A percentile compares a stretch with the other conserved stretches of the same genome.
phyloP scores from a whole-genome alignment of 768 basidiomycete species.

The Hemileccinum rubropunctum region DNA sequence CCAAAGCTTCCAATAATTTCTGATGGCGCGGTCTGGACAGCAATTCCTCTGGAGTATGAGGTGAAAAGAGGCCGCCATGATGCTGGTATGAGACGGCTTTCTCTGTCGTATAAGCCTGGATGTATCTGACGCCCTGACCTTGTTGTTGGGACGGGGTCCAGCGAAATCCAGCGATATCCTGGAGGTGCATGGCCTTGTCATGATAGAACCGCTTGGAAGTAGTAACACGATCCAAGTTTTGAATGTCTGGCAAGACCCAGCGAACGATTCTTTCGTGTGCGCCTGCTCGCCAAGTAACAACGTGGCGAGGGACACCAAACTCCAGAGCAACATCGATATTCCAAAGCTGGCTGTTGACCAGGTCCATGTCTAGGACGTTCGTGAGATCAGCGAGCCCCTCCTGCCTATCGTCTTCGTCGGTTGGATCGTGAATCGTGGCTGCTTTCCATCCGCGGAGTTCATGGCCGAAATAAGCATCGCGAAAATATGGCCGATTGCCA shows the following conservation, averaged over 20 bases:
- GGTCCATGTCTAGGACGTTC: background rate
- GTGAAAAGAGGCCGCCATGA: background rate
- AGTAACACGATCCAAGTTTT: too few relatives aligned
- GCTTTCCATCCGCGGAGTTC: slow-evolving; percentile 4
- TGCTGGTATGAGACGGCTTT: slow-evolving; percentile 5
- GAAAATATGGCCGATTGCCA: background rate
- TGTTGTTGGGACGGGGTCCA: too few relatives aligned
- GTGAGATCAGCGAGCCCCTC: background rate
- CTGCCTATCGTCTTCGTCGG: background rate
- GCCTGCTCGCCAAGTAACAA: background rate
- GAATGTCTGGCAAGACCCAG: too few relatives aligned
- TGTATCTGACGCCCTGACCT: background rate
- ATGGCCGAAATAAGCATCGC: slow-evolving; percentile 6
- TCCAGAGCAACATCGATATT: background rate
- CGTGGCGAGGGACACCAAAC: background rate
- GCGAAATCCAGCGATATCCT: background rate
- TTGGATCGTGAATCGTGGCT: background rate
- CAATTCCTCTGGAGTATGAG: too few relatives aligned
- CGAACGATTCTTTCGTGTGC: too few relatives aligned
- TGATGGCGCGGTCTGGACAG: too few relatives aligned
- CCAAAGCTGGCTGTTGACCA: background rate
- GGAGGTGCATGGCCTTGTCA: background rate
- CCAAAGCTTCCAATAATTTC: too few relatives aligned
- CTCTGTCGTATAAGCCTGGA: slow-evolving; percentile 10
- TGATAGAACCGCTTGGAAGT: too few relatives aligned